Evolutionary conservation across 768 basidiomycete genomes (phyloP).

Genomic region (Auriscalpium orientale): DNA sequence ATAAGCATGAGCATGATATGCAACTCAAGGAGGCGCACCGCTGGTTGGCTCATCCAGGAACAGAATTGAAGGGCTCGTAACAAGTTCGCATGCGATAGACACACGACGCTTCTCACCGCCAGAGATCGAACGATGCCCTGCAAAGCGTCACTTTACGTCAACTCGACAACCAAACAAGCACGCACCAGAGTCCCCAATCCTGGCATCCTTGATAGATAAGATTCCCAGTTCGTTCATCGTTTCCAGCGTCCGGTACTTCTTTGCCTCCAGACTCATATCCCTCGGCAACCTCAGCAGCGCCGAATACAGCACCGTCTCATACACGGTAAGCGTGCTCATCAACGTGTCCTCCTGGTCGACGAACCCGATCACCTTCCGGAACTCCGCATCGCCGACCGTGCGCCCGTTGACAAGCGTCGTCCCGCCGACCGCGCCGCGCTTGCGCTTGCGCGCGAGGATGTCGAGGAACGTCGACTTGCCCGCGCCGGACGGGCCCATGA

Average conservation of each 20-base stretch:
- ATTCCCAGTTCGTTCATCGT: conserved; percentile 97
- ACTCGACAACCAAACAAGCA: conserved; percentile 3
- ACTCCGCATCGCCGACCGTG: conserved; percentile 62
- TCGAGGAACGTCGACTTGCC: conserved; percentile 97
- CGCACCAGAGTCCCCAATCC: conserved; percentile 83
- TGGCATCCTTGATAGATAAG: conserved; percentile 77
- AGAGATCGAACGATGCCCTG: conserved; percentile 84
- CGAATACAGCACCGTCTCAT: conserved; percentile 94
- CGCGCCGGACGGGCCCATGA: conserved; percentile 95
- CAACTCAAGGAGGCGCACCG: conserved; percentile 37
- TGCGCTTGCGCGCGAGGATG: conserved; percentile 86
- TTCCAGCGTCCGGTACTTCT: conserved; percentile 89
- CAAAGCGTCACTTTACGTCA: background rate
- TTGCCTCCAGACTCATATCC: conserved; percentile 94
- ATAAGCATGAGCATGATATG: background rate
- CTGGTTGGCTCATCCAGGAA: conserved; percentile 98
- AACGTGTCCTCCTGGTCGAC: conserved; percentile 98
- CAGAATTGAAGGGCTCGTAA: conserved; percentile 92
- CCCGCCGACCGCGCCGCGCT: conserved; percentile 71
- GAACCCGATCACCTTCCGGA: conserved; percentile 84
- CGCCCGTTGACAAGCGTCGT: conserved; percentile 82
- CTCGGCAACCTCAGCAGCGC: conserved; percentile 84
- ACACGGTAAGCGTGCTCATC: conserved; percentile 95
- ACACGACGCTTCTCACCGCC: conserved; percentile 97
- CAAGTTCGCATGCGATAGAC: conserved; percentile 95